Conservation (phyloP, 371 early-diverging fungal species). For the Apophysomyces ossiformis region DNA sequence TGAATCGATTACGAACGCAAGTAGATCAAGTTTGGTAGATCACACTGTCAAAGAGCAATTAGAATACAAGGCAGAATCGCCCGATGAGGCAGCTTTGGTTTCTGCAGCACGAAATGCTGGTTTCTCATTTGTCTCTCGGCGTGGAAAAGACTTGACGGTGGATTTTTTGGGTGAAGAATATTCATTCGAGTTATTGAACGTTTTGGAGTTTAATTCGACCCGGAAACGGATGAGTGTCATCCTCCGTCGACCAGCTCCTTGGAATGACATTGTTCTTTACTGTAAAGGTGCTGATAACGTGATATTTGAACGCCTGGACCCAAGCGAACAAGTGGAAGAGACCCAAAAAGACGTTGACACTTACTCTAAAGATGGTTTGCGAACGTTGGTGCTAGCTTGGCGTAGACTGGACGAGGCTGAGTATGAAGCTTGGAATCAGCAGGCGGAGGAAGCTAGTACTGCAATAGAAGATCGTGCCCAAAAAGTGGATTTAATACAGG, state of each 20-base stretch:
- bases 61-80: constrained; percentile 74
- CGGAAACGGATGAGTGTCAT: constrained; percentile 97
- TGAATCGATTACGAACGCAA: constrained; percentile 17
- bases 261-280: constrained; percentile 82
- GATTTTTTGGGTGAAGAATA: constrained; percentile 71
- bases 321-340: constrained; percentile 44
- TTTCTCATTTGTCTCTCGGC: constrained; percentile 72
- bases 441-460: constrained; percentile 74
- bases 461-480: constrained; percentile 77
- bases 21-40: constrained; percentile 33
- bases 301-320: constrained; percentile 76
- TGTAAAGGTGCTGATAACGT: constrained; percentile 98
- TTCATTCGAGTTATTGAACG: constrained; percentile 74
- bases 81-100: constrained; percentile 90
- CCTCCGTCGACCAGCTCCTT: constrained; percentile 74
- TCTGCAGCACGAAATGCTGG: constrained; percentile 87
- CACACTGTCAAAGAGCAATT: constrained; percentile 37
- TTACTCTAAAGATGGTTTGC: constrained; percentile 84
- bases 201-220: constrained; percentile 90
- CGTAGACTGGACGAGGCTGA: constrained; percentile 65
- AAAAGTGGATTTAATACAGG: constrained; percentile 72
- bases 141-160: constrained; percentile 47
- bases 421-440: constrained; percentile 71
- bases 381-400: constrained; percentile 90
- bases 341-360: constrained; percentile 71